A percentile compares a stretch with the other conserved stretches of the same genome.
phyloP scores from a whole-genome alignment of 2,329 filamentous ascomycete species.

The Diaporthe aspalathi region DNA sequence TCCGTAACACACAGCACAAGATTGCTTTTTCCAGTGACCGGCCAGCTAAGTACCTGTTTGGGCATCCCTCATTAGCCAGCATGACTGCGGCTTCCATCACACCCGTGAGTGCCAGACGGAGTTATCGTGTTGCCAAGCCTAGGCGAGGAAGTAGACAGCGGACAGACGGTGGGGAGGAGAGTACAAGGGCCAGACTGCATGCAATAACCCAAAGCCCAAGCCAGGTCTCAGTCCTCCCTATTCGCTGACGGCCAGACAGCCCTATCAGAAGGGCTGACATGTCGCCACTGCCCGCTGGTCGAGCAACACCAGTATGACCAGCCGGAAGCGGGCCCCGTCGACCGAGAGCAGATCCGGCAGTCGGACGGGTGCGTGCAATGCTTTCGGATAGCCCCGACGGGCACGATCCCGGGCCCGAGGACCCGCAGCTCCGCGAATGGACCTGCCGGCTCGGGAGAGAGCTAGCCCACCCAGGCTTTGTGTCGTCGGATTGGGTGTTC shows the following conservation, averaged over 20 bases:
- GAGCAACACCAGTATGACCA: background rate
- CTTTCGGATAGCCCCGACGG: slow-evolving; percentile 14
- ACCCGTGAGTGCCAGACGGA: background rate
- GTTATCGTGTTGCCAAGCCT: slow-evolving; percentile 1
- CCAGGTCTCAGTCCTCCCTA: background rate
- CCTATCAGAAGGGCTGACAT: background rate
- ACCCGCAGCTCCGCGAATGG: background rate
- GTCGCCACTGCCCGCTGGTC: background rate
- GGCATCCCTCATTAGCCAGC: background rate
- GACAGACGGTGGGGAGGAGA: background rate
- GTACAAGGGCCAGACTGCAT: background rate
- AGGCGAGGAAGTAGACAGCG: background rate
- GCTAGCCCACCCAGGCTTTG: too few species aligned
- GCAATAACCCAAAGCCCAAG: background rate
- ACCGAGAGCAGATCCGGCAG: background rate
- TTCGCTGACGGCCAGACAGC: background rate
- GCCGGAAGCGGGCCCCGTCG: slow-evolving; percentile 1
- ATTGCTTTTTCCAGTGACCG: background rate
- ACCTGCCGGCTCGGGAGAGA: background rate
- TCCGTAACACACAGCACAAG: background rate
- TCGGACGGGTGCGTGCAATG: slow-evolving; percentile 4
- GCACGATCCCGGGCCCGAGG: background rate
- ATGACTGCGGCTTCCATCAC: background rate
- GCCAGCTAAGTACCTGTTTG: too few species aligned
- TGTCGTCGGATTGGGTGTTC: background rate